Evolutionary conservation across 768 basidiomycete genomes (phyloP).

Genomic region (Hydnomerulius pinastri): DNA sequence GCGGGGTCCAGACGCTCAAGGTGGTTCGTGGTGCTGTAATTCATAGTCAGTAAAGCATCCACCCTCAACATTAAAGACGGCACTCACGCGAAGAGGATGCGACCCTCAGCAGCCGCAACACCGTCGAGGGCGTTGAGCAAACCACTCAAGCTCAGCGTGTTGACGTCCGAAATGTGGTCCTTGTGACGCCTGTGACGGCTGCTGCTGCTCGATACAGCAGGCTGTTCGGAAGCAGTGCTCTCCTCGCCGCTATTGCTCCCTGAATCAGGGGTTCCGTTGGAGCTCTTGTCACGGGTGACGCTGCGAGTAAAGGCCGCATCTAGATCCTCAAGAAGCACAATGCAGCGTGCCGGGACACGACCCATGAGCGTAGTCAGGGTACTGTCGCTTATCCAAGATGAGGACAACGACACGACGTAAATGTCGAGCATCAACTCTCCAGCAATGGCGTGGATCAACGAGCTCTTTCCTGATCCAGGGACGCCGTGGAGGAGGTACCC

Average conservation of each 20-base stretch:
- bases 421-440: slow-evolving; percentile 90
- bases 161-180: slow-evolving; percentile 72
- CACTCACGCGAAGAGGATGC: slow-evolving; percentile 85
- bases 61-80: neutral
- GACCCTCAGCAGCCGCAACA: slow-evolving; percentile 84
- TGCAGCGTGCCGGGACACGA: slow-evolving; percentile 80
- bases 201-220: slow-evolving; percentile 36
- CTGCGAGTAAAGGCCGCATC: slow-evolving; percentile 87
- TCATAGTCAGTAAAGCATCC: neutral
- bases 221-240: slow-evolving; percentile 29
- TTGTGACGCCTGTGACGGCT: slow-evolving; percentile 48
- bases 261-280: slow-evolving; percentile 46
- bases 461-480: slow-evolving; percentile 85
- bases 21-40: slow-evolving; percentile 79
- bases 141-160: slow-evolving; percentile 80
- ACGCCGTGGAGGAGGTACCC: slow-evolving; percentile 85
- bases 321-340: slow-evolving; percentile 88
- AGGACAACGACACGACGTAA: slow-evolving; percentile 85
- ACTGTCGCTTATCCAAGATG: slow-evolving; percentile 86
- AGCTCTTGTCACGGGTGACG: slow-evolving; percentile 60
- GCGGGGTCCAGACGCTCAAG: slow-evolving; percentile 90
- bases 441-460: slow-evolving; percentile 84
- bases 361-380: slow-evolving; percentile 87
- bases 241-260: slow-evolving; percentile 36
- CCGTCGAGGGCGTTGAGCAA: slow-evolving; percentile 85